A percentile compares a stretch with the other conserved stretches of the same genome.
Conservation (phyloP, 495 filamentous ascomycete species). For the Eremomyces bilateralis region DNA sequence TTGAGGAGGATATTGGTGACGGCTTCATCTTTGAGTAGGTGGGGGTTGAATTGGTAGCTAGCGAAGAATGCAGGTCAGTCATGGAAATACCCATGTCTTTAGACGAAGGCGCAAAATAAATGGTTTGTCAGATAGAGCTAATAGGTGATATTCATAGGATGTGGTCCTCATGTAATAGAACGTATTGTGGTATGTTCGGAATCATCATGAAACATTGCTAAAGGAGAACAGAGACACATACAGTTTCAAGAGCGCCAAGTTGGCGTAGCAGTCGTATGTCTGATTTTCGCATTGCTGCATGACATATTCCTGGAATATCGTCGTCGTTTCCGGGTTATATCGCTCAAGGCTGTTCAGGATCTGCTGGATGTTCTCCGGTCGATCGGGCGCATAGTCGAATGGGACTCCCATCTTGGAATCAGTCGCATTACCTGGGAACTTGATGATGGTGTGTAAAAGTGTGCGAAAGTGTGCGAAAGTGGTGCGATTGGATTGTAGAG, state of each 20-base stretch:
- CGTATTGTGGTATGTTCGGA: constrained; percentile 86
- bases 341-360: constrained; percentile 91
- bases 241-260: constrained; percentile 91
- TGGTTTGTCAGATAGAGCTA: constrained; percentile 48
- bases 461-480: background rate
- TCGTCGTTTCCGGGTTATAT: constrained; percentile 95
- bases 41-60: constrained; percentile 99
- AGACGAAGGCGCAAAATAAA: too few relatives aligned
- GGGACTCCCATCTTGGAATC: constrained; percentile 25
- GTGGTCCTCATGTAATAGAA: constrained; percentile 26
- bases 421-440: too few relatives aligned
- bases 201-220: constrained; percentile 61
- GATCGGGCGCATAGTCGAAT: constrained; percentile 32
- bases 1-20: constrained; percentile 98
- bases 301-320: constrained; percentile 87
- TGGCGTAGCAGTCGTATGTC: constrained; percentile 89
- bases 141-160: constrained; percentile 16
- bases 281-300: constrained; percentile 83
- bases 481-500: too few relatives aligned
- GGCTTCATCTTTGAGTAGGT: constrained; percentile 87
- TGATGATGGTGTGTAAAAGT: background rate
- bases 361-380: constrained; percentile 72
- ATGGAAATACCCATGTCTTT: too few relatives aligned
- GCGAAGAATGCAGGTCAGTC: constrained; percentile 5
- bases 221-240: constrained; percentile 34